Evolutionary conservation across 176 grass and related monocot species (phyloP).

Genomic region (Saccharum officinarum): DNA sequence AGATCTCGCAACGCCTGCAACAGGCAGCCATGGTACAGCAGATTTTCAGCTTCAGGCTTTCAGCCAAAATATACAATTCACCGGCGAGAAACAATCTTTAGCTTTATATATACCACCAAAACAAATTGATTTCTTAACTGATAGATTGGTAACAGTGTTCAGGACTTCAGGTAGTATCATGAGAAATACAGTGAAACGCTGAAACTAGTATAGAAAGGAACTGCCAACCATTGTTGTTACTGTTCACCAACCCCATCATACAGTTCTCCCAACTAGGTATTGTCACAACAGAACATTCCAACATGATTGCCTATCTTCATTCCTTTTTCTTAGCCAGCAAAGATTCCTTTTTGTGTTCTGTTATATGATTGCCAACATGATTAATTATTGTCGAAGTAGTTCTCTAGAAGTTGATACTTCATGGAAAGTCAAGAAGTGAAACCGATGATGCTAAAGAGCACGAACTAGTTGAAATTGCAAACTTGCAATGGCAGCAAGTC

Average conservation of each 20-base stretch:
- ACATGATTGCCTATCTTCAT: slow-evolving; percentile 19
- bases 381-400: too few species aligned
- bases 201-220: background rate
- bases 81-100: background rate
- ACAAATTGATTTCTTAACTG: background rate
- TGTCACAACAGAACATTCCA: slow-evolving; percentile 2
- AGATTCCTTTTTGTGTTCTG: slow-evolving; percentile 14
- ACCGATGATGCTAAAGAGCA: background rate
- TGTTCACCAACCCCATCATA: background rate
- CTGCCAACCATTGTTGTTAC: background rate
- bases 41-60: background rate
- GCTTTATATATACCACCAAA: background rate
- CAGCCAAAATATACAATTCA: background rate
- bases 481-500: background rate
- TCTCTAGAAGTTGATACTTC: too few species aligned
- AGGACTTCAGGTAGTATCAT: too few species aligned
- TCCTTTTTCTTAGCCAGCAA: background rate
- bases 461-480: background rate
- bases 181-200: too few species aligned
- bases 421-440: background rate
- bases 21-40: background rate
- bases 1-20: slow-evolving; percentile 46
- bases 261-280: background rate
- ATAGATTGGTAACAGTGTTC: background rate
- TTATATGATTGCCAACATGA: slow-evolving; percentile 13